Evolutionary conservation across 2,329 filamentous ascomycete genomes (phyloP), one percentile per base, ranked within the genome.

Genomic region (Pseudocercospora eumusae): DNA sequence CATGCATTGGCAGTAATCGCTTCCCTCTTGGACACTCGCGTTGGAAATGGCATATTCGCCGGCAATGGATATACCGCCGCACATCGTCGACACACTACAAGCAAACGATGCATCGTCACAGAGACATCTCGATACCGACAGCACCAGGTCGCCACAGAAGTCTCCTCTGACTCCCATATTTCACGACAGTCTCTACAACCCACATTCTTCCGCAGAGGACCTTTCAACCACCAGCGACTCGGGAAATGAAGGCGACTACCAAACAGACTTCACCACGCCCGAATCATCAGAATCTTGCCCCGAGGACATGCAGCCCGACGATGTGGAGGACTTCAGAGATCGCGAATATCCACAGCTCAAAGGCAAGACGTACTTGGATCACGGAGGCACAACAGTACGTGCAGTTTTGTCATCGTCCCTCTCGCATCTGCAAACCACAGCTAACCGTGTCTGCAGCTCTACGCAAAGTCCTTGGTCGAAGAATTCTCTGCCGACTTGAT

Each of bases 391-490:
- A 7, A 77, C 78, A 6, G 74, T 76, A 66, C 40, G 73, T 60
- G 44, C 2, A 52, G 15, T 25, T 21, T 67, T 62, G 6, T 10
- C 20, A 20, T 2, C 10, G 50, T 11, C 13, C 11, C 23, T n/a
- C 1, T 23, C 11, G 23, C 10, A 50, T 21, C 15, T 23, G 9
- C 23, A 50, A 15, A 1, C 4, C 15, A 1, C 10, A n/a, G 54
- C 62, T 62, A 56, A 67, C 63, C 21, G n/a, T 47, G 62, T 74
- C 71, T 69, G 23, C 60, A 75, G 72, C 80, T 86, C 44, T 86
- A 86, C 68, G 82, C 86, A 49, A 82, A 79, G 65, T 85, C 85
- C 25, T 78, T 86, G 36, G 77, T 88, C 44, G 78, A 82, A 50
- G 76, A 77, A 23, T 87, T 88, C 72, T 80, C 83, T 5, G 71